Percentiles rank a stretch among this genome's conserved stretches.
Evolutionary conservation across 2,329 filamentous ascomycete genomes (phyloP).

Genomic region (Ascochyta koolunga): DNA sequence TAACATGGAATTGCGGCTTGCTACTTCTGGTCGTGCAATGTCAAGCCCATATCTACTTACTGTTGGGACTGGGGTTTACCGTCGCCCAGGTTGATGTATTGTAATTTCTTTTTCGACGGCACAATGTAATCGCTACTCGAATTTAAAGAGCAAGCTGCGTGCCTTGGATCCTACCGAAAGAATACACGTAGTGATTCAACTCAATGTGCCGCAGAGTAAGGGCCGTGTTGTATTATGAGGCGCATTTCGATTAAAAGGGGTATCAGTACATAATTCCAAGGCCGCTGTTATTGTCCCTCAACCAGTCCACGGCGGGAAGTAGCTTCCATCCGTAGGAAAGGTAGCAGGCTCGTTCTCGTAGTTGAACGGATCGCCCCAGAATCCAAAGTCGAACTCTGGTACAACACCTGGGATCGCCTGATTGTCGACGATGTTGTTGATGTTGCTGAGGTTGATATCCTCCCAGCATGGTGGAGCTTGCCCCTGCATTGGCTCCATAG

Average conservation of each 20-base stretch:
- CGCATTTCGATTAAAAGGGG: background rate
- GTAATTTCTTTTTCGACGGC: too few relatives aligned
- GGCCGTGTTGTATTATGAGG: too few relatives aligned
- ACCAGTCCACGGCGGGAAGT: constrained; percentile 28
- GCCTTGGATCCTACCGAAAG: too few relatives aligned
- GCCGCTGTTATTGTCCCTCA: background rate
- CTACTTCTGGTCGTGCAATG: too few relatives aligned
- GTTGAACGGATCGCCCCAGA: constrained; percentile 48
- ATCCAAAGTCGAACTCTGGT: constrained; percentile 48
- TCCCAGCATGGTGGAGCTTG: constrained; percentile 35
- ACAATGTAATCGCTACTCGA: too few relatives aligned
- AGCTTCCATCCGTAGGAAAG: constrained; percentile 27
- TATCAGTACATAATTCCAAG: constrained; percentile 2
- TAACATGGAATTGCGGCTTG: background rate
- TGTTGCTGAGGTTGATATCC: constrained; percentile 43
- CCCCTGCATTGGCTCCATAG: constrained; percentile 20
- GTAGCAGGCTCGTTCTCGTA: constrained; percentile 37
- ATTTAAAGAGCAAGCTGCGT: too few relatives aligned
- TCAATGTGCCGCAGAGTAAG: too few relatives aligned
- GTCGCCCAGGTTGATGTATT: too few relatives aligned
- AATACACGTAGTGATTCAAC: too few relatives aligned
- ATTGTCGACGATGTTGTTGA: constrained; percentile 41
- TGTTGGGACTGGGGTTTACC: too few relatives aligned
- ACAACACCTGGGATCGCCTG: constrained; percentile 32
- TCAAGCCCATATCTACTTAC: too few relatives aligned